A percentile compares a stretch with the other conserved stretches of the same genome.
Evolutionary conservation across 495 filamentous ascomycete species (phyloP).

Genomic region (Astrothelium macrocarpum): DNA sequence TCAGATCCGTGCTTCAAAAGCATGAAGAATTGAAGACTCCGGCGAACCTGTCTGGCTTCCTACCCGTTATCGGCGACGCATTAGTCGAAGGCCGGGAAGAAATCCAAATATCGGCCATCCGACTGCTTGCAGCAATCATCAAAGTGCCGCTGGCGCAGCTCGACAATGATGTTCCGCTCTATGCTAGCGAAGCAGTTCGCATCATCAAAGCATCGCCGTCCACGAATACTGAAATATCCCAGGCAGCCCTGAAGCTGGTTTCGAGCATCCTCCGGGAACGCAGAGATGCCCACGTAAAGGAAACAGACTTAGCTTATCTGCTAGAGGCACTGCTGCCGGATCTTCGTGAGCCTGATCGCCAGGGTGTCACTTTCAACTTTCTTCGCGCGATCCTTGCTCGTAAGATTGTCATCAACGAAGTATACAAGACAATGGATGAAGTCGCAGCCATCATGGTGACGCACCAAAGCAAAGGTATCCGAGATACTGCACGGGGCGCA

Average conservation of each 20-base stretch:
- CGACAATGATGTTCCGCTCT: slow-evolving; percentile 60
- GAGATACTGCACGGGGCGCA: slow-evolving; percentile 75
- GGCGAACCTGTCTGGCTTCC: slow-evolving; percentile 67
- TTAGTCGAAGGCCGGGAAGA: slow-evolving; percentile 77
- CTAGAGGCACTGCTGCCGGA: slow-evolving; percentile 79
- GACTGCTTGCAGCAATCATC: slow-evolving; percentile 72
- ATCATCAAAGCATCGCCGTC: slow-evolving; percentile 66
- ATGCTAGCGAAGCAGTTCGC: slow-evolving; percentile 72
- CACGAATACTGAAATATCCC: slow-evolving; percentile 69
- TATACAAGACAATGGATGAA: slow-evolving; percentile 84
- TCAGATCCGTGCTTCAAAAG: slow-evolving; percentile 72
- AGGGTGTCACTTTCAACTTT: slow-evolving; percentile 90
- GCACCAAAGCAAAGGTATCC: slow-evolving; percentile 75
- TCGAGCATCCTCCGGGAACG: slow-evolving; percentile 77
- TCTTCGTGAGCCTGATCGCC: slow-evolving; percentile 80
- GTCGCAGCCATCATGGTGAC: slow-evolving; percentile 92
- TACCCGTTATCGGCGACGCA: slow-evolving; percentile 81
- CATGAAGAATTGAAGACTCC: slow-evolving; percentile 68
- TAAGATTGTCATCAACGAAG: slow-evolving; percentile 71
- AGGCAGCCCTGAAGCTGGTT: slow-evolving; percentile 78
- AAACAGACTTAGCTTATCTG: slow-evolving; percentile 72
- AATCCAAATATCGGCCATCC: slow-evolving; percentile 73
- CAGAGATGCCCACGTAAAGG: slow-evolving; percentile 60
- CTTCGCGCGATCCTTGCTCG: slow-evolving; percentile 73
- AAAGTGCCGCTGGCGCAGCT: slow-evolving; percentile 69